Percentiles rank a stretch among this genome's conserved stretches.
phyloP scores from a whole-genome alignment of 2,329 filamentous ascomycete species.

The Diaporthe humulicola region DNA sequence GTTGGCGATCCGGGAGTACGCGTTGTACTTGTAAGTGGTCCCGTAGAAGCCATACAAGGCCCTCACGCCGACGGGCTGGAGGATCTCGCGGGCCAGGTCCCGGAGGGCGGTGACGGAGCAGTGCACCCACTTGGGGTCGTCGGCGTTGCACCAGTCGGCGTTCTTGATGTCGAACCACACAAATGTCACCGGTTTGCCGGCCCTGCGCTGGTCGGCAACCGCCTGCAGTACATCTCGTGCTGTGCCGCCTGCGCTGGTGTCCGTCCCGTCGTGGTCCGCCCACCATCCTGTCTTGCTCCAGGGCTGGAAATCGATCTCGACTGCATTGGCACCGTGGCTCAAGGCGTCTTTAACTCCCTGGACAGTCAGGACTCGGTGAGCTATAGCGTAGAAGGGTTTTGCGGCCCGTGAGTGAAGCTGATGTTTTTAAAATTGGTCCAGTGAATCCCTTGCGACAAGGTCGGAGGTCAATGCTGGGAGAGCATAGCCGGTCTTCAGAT shows the following conservation, averaged over 20 bases:
- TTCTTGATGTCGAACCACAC: constrained; percentile 6
- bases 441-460: not conserved
- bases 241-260: not conserved
- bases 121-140: not conserved
- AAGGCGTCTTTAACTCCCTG: not conserved
- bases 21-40: not conserved
- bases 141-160: constrained; percentile 1
- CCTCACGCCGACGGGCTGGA: constrained; percentile 1
- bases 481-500: not conserved
- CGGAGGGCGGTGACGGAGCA: not conserved
- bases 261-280: not conserved
- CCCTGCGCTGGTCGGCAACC: constrained; percentile 4
- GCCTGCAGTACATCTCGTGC: constrained; percentile 2
- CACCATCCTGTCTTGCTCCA: not conserved
- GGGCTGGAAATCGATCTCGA: not conserved
- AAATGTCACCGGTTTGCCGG: not conserved
- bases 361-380: not conserved
- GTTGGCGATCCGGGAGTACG: not conserved
- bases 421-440: accelerated
- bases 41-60: not conserved
- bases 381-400: constrained; percentile 3
- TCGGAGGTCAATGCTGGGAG: not conserved
- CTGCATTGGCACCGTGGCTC: not conserved
- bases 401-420: not conserved
- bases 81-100: not conserved